phyloP scores from a whole-genome alignment of 2,329 filamentous ascomycete genomes.

The Pseudodiploospora longispora region DNA sequence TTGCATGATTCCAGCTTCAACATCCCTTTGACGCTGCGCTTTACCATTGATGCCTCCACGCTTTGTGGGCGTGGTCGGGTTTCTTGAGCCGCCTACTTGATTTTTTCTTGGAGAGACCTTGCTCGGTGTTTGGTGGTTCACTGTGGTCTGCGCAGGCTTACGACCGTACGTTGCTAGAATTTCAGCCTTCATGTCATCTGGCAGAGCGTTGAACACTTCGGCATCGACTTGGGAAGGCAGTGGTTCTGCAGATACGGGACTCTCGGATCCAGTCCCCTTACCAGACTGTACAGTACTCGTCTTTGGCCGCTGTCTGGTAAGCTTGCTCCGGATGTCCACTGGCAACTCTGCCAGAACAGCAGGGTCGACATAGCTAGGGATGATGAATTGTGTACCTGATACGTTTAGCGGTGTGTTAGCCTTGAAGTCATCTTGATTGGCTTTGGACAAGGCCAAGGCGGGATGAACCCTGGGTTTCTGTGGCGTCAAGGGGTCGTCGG shows the following conservation, averaged over 20 bases:
- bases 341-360: slow-evolving; percentile 78
- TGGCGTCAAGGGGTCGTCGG: slow-evolving; percentile 46
- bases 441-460: slow-evolving; percentile 42
- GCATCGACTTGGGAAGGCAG: slow-evolving; percentile 78
- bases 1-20: slow-evolving; percentile 57
- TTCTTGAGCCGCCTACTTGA: slow-evolving; percentile 41
- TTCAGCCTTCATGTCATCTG: slow-evolving; percentile 78
- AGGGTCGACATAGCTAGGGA: slow-evolving; percentile 77
- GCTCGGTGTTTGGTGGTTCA: slow-evolving; percentile 23
- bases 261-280: slow-evolving; percentile 29
- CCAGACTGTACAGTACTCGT: slow-evolving; percentile 13
- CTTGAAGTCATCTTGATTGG: slow-evolving; percentile 41
- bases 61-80: slow-evolving; percentile 57
- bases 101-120: slow-evolving; percentile 46
- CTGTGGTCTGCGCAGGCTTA: slow-evolving; percentile 25
- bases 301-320: slow-evolving; percentile 52
- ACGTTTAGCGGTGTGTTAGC: slow-evolving; percentile 67
- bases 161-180: slow-evolving; percentile 63
- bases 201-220: slow-evolving; percentile 74
- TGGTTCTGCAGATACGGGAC: slow-evolving; percentile 27
- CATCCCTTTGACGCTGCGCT: slow-evolving; percentile 43
- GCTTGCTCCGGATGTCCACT: slow-evolving; percentile 67
- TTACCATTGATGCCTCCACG: slow-evolving; percentile 39
- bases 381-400: slow-evolving; percentile 81
- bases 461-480: slow-evolving; percentile 46